Conservation (phyloP, 2,329 filamentous ascomycete genomes). For the Neophaeococcomyces aloes region DNA sequence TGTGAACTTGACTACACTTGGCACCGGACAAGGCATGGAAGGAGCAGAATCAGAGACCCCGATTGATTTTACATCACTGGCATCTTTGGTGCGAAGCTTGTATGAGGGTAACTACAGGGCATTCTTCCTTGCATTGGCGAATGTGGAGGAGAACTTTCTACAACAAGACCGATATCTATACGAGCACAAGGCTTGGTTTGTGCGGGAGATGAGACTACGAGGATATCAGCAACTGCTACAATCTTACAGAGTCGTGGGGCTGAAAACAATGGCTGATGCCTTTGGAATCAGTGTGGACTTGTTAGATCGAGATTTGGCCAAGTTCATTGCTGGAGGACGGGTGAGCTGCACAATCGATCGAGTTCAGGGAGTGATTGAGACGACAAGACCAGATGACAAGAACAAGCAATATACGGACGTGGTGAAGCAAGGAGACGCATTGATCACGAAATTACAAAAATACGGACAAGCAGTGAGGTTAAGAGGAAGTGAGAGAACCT, state of each 20-base stretch:
- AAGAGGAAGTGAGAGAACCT: slow-evolving; percentile 87
- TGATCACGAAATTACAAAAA: slow-evolving; percentile 98
- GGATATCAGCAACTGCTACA: slow-evolving; percentile 95
- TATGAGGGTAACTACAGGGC: slow-evolving; percentile 90
- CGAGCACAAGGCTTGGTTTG: slow-evolving; percentile 95
- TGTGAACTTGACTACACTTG: slow-evolving; percentile 81
- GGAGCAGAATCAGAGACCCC: slow-evolving; percentile 63
- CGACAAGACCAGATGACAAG: slow-evolving; percentile 95
- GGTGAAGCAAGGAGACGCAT: slow-evolving; percentile 90
- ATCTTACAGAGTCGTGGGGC: slow-evolving; percentile 92
- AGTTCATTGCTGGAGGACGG: slow-evolving; percentile 89
- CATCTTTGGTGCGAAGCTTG: slow-evolving; percentile 77
- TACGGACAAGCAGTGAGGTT: slow-evolving; percentile 93
- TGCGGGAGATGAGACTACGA: slow-evolving; percentile 92
- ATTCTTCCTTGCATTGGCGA: slow-evolving; percentile 82
- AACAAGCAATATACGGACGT: slow-evolving; percentile 99
- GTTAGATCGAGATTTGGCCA: slow-evolving; percentile 89
- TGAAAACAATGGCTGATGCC: slow-evolving; percentile 92
- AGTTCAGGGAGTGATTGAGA: slow-evolving; percentile 94
- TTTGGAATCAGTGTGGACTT: slow-evolving; percentile 97
- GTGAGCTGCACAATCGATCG: slow-evolving; percentile 97
- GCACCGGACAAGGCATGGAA: slow-evolving; percentile 52
- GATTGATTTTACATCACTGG: slow-evolving; percentile 80
- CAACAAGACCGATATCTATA: slow-evolving; percentile 88
- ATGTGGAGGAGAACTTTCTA: slow-evolving; percentile 88